Evolutionary conservation across 2,329 filamentous ascomycete species (phyloP).

Genomic region (Calonectria naviculata): DNA sequence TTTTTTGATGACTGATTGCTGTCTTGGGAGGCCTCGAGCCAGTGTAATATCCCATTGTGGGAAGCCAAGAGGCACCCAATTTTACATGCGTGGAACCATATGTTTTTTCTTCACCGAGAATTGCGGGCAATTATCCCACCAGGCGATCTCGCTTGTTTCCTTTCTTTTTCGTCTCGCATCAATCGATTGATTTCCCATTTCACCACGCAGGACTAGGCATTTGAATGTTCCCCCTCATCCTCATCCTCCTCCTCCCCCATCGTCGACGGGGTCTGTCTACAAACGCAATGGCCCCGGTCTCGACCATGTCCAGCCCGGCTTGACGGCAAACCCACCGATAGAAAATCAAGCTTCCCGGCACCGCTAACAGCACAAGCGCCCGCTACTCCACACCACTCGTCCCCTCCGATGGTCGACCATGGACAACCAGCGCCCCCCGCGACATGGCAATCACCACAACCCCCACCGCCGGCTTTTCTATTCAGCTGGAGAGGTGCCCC

Average conservation of each 20-base stretch:
- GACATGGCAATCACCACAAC: slow-evolving; percentile 1
- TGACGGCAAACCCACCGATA: background rate
- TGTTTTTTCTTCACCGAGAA: background rate
- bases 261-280: background rate
- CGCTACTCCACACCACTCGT: background rate
- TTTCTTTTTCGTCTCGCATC: background rate
- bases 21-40: background rate
- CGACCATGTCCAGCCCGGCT: background rate
- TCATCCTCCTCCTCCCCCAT: background rate
- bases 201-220: background rate
- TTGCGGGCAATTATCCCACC: slow-evolving; percentile 14
- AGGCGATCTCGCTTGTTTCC: slow-evolving; percentile 1
- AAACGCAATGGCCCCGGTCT: background rate
- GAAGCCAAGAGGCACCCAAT: slow-evolving; percentile 1
- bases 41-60: background rate
- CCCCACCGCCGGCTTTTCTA: background rate
- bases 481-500: slow-evolving; percentile 15
- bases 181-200: background rate
- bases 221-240: background rate
- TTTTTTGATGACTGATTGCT: background rate
- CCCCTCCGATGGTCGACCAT: background rate
- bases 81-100: slow-evolving; percentile 3
- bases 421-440: slow-evolving; percentile 4
- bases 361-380: background rate
- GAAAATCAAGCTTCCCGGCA: slow-evolving; percentile 5